Percentiles rank a stretch among this genome's conserved stretches.
Evolutionary conservation across 2,329 filamentous ascomycete genomes (phyloP).

Genomic region (Sclerotinia minor): DNA sequence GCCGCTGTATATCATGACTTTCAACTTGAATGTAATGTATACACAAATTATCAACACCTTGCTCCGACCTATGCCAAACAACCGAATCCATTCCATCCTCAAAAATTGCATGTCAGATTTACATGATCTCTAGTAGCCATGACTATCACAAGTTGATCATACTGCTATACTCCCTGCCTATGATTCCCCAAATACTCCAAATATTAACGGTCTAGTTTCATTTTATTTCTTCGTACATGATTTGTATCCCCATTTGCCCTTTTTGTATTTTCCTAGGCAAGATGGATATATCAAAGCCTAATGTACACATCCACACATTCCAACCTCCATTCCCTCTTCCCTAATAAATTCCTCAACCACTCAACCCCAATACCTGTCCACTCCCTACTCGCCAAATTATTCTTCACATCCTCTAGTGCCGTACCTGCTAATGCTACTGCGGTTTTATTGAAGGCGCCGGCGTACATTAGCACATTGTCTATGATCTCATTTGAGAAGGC

Average conservation of each 20-base stretch:
- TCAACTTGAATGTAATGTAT: constrained; percentile 1
- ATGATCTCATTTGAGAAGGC: constrained; percentile 37
- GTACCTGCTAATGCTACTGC: constrained; percentile 66
- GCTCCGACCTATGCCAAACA: constrained; percentile 10
- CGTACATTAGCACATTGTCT: constrained; percentile 42
- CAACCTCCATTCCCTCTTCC: constrained; percentile 83
- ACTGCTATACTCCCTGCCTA: neutral
- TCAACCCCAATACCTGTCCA: constrained; percentile 79
- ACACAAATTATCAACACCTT: constrained; percentile 11
- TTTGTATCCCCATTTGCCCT: neutral
- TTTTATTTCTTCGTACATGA: neutral
- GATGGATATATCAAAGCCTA: constrained; percentile 54
- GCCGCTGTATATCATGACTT: neutral
- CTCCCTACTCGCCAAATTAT: constrained; percentile 54
- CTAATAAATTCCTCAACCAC: constrained; percentile 80
- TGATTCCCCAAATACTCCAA: neutral
- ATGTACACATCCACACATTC: constrained; percentile 90
- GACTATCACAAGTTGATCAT: neutral
- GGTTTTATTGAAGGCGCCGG: constrained; percentile 63
- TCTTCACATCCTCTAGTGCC: constrained; percentile 61
- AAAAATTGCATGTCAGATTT: neutral
- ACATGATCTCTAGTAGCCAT: neutral
- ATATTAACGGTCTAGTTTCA: neutral
- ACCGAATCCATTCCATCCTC: neutral
- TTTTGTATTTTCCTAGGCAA: neutral